A percentile compares a stretch with the other conserved stretches of the same genome.
phyloP scores from a whole-genome alignment of 176 grass and related monocot genomes.

The Bothriochloa decipiens region DNA sequence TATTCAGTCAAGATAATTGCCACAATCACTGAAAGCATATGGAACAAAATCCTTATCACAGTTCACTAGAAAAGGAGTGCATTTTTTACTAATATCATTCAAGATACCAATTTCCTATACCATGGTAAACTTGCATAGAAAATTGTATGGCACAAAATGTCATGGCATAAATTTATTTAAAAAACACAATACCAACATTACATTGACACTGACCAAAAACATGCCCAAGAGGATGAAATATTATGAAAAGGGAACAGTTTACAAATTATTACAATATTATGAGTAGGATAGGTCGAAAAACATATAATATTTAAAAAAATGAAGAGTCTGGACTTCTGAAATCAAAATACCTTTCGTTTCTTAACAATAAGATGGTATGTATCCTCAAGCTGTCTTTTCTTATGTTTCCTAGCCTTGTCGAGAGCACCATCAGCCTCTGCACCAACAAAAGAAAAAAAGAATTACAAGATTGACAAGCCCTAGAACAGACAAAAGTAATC shows the following conservation, averaged over 20 bases:
- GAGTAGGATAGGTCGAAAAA: conserved; percentile 6
- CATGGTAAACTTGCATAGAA: background rate
- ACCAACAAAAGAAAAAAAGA: conserved; percentile 31
- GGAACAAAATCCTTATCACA: conserved; percentile 8
- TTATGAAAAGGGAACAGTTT: background rate
- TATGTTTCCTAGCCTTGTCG: conserved; percentile 99
- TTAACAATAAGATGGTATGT: conserved; percentile 84
- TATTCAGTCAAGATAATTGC: background rate
- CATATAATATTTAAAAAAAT: conserved; percentile 6
- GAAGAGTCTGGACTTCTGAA: background rate
- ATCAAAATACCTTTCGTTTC: conserved; percentile 87
- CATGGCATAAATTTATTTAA: background rate
- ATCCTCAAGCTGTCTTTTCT: conserved; percentile 98
- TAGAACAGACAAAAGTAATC: background rate
- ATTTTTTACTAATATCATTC: conserved; percentile 15
- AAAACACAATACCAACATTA: background rate
- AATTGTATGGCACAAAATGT: background rate
- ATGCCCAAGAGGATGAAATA: background rate
- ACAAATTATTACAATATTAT: background rate
- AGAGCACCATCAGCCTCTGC: conserved; percentile 97
- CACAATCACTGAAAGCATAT: background rate
- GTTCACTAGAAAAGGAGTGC: background rate
- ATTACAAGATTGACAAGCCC: conserved; percentile 18
- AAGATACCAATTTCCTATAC: conserved; percentile 6
- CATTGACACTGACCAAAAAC: conserved; percentile 1